Evolutionary conservation across 345 rosid genomes (phyloP), one percentile per base, ranked within the genome.

Genomic region (Mercurialis annua): DNA sequence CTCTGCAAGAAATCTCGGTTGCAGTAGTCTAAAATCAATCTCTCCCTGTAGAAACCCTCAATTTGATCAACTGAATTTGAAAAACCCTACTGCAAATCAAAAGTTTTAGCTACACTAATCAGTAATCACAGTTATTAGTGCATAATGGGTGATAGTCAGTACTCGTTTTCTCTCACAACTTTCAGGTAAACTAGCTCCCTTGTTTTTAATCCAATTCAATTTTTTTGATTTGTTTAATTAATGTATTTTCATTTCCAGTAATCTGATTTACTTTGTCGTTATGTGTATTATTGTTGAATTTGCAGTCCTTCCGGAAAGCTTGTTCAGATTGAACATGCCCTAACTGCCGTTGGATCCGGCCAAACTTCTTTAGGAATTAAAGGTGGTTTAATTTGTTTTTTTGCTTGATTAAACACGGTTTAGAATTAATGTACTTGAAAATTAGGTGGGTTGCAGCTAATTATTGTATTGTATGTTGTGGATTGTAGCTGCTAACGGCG

Each of bases 251-350:
- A 10, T 14, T 46, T 52, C 69, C 10, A 11, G 23, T 38, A 40
- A 11, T 46, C 23, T 29, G n/a, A 2, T 34, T 38, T 26, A 26
- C n/a, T 65, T 10, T 53, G 59, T 27, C 27, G 49, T 62, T 10
- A 16, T 47, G 4, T 6, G 6, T 47, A 0, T 21, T 21, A 33
- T 17, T 11, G 24, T 15, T 26, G 16, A 61, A 40, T 26, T 38
- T 46, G 24, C 83, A 93, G 96, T 68, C 98, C 98, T 67, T 90
- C 98, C 18, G 97, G 98, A 15, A 90, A 93, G 90, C 92, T 93
- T 26, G 98, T 93, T 75, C 97, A 93, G 89, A 93, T 88, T 48
- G 98, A 93, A 73, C 97, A 93, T 69, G 98, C 98, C 38, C 73
- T 93, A 65, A 90, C 94, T 3, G 96, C 96, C 12, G 98, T 93